phyloP scores from a whole-genome alignment of 2,329 filamentous ascomycete species.

The Colletotrichum sp. region DNA sequence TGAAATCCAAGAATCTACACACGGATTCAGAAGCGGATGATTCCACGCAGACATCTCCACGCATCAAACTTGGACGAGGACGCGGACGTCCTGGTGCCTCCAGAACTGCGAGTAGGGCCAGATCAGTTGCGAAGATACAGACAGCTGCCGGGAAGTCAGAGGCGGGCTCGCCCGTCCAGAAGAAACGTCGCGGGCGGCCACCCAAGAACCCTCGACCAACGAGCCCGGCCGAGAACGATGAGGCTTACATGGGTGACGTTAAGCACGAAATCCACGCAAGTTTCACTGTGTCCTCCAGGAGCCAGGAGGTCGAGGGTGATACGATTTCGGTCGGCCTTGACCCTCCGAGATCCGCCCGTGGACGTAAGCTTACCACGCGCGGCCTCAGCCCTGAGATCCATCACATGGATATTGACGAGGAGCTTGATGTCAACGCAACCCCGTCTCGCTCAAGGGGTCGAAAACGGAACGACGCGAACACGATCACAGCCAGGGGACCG shows the following conservation, averaged over 20 bases:
- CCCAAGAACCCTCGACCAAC: conserved; percentile 11
- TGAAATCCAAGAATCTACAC: background rate
- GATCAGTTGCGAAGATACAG: background rate
- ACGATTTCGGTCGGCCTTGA: conserved; percentile 6
- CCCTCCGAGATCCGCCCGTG: conserved; percentile 8
- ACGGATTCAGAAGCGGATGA: conserved; percentile 9
- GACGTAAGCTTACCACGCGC: background rate
- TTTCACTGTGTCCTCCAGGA: background rate
- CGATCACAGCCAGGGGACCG: conserved; percentile 1
- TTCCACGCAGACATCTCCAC: background rate
- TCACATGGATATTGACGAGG: conserved; percentile 6
- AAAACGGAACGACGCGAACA: background rate
- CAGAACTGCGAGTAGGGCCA: background rate
- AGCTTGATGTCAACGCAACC: background rate
- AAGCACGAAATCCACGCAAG: conserved; percentile 7
- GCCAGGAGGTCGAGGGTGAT: background rate
- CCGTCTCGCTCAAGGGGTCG: conserved; percentile 2
- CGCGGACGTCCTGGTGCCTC: background rate
- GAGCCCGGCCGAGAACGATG: background rate
- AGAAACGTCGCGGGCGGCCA: conserved; percentile 16
- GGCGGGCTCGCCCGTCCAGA: background rate
- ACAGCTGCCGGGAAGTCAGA: background rate
- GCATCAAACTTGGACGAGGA: background rate
- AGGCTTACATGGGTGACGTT: background rate
- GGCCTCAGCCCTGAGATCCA: background rate